phyloP scores from a whole-genome alignment of 2,329 filamentous ascomycete species.

The Colletotrichum sp. region DNA sequence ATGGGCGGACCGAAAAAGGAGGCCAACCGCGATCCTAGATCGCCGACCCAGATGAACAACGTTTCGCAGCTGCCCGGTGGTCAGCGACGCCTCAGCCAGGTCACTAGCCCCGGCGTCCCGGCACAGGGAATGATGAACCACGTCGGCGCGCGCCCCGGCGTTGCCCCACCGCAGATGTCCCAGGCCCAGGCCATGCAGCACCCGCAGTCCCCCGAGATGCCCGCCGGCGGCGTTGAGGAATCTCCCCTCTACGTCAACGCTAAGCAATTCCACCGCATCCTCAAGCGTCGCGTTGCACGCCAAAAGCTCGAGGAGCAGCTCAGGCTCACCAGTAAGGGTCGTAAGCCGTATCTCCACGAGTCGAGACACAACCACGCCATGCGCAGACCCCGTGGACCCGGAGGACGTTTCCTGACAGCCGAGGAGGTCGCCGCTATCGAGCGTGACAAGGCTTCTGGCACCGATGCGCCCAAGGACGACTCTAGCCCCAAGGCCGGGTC shows the following conservation, averaged over 20 bases:
- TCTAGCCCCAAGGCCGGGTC: constrained; percentile 43
- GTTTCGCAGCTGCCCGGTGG: constrained; percentile 63
- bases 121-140: constrained; percentile 81
- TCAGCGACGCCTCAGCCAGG: constrained; percentile 74
- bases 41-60: constrained; percentile 74
- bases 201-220: constrained; percentile 80
- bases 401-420: constrained; percentile 93
- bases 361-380: constrained; percentile 98
- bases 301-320: constrained; percentile 94
- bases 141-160: constrained; percentile 49
- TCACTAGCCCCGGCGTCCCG: constrained; percentile 76
- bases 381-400: constrained; percentile 90
- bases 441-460: constrained; percentile 54
- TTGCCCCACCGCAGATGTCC: constrained; percentile 64
- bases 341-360: constrained; percentile 97
- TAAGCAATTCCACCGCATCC: constrained; percentile 96
- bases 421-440: constrained; percentile 95
- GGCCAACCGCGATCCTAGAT: constrained; percentile 70
- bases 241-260: constrained; percentile 97
- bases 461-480: constrained; percentile 26
- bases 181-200: constrained; percentile 70
- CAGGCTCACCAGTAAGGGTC: constrained; percentile 89
- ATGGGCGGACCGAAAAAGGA: constrained; percentile 78
- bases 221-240: constrained; percentile 77
- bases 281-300: constrained; percentile 91